phyloP scores from a whole-genome alignment of 208 protist species.

The Chromosphaera perkinsii region DNA sequence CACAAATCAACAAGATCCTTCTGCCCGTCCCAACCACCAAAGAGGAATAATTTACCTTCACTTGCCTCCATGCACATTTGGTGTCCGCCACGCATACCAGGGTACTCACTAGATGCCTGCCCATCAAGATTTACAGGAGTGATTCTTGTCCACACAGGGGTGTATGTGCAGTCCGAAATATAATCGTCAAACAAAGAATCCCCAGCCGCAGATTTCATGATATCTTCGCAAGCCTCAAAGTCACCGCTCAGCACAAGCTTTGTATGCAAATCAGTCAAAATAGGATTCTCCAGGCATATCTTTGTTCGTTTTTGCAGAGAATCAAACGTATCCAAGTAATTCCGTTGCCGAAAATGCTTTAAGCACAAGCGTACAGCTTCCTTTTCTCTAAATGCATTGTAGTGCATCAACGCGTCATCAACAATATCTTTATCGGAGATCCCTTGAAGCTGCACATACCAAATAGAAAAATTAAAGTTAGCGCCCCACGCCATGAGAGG shows the following conservation, averaged over 20 bases:
- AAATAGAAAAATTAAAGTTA: conserved; percentile 34
- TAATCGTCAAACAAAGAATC: conserved; percentile 19
- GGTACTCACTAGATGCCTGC: background rate
- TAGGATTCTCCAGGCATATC: conserved; percentile 15
- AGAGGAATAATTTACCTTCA: conserved; percentile 10
- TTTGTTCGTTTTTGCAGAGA: conserved; percentile 1
- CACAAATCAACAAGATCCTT: conserved; percentile 19
- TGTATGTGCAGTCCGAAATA: conserved; percentile 2
- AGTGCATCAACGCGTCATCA: background rate
- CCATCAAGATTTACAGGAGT: background rate
- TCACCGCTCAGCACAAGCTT: conserved; percentile 15
- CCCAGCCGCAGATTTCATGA: background rate
- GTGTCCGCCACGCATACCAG: conserved; percentile 21
- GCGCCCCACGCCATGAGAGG: conserved; percentile 19
- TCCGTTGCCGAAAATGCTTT: conserved; percentile 27
- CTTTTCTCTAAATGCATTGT: background rate
- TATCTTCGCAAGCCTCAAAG: conserved; percentile 6
- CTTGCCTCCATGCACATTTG: conserved; percentile 27
- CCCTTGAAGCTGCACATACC: conserved; percentile 20
- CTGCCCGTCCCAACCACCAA: conserved; percentile 28
- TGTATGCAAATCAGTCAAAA: conserved; percentile 16
- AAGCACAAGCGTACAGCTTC: conserved; percentile 22
- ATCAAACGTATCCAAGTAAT: conserved; percentile 22
- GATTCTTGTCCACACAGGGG: conserved; percentile 3
- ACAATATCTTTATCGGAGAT: background rate